These are phyloP conservation scores for Neoascochyta sp. DNA, from an alignment of 2,329 filamentous ascomycete species.

Conservation along the genomic window DNA sequence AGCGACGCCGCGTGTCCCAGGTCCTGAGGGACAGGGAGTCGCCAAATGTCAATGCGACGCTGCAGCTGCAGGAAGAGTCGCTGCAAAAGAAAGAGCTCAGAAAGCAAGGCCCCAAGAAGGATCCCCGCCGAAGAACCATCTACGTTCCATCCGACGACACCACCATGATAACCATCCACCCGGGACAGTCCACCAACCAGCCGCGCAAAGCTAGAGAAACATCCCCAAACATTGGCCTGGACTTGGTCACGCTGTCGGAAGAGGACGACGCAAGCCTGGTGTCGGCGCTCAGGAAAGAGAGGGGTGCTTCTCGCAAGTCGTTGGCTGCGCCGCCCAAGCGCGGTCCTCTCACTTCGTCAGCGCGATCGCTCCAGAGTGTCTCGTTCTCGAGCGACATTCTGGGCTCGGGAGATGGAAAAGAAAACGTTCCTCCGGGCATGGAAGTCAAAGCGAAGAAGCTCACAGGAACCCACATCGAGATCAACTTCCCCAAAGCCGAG, in stretches of 20 bases:
- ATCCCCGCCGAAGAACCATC: slow-evolving; percentile 47
- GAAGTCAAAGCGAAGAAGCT: slow-evolving; percentile 25
- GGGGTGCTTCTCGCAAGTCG: slow-evolving; percentile 38
- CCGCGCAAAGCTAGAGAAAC: slow-evolving; percentile 25
- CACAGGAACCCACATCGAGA: slow-evolving; percentile 25
- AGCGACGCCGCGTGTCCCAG: slow-evolving; percentile 38
- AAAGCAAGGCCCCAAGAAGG: slow-evolving; percentile 36
- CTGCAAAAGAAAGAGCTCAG: slow-evolving; percentile 31
- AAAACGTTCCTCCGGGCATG: slow-evolving; percentile 58
- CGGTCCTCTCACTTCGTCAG: slow-evolving; percentile 47
- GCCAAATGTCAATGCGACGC: slow-evolving; percentile 25
- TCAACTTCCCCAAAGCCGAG: slow-evolving; percentile 31
- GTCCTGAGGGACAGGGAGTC: slow-evolving; percentile 25
- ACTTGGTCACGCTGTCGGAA: slow-evolving; percentile 39
- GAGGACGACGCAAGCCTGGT: slow-evolving; percentile 33
- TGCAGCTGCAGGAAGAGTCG: slow-evolving; percentile 28
- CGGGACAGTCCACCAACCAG: slow-evolving; percentile 39
- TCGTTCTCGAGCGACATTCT: slow-evolving; percentile 45
- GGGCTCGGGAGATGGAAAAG: slow-evolving; percentile 58
- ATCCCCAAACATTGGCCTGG: slow-evolving; percentile 39
- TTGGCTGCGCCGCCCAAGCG: slow-evolving; percentile 49
- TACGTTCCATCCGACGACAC: slow-evolving; percentile 52
- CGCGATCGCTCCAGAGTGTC: slow-evolving; percentile 40
- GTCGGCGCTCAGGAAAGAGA: slow-evolving; percentile 31
- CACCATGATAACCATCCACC: slow-evolving; percentile 51